These are phyloP conservation scores for Penicillium waksmanii DNA, from an alignment of 495 filamentous ascomycete genomes.

Conservation along the genomic window DNA sequence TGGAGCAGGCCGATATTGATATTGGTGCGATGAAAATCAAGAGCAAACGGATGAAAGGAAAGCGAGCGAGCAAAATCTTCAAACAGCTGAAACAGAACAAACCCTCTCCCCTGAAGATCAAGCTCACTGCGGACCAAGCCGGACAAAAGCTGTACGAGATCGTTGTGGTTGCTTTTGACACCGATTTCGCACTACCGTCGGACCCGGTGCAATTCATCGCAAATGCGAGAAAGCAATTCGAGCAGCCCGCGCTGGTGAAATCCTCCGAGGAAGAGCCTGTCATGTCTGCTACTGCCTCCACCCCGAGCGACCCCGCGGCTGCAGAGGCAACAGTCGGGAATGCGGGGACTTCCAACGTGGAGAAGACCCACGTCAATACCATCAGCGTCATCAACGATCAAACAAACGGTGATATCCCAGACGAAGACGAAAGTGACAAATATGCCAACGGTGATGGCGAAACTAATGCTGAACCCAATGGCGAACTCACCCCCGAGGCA, in stretches of 20 bases:
- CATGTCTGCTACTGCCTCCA: constrained; percentile 11
- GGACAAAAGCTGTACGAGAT: constrained; percentile 33
- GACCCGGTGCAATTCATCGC: constrained; percentile 25
- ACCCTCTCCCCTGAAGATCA: neutral
- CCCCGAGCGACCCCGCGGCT: constrained; percentile 1
- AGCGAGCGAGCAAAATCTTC: constrained; percentile 10
- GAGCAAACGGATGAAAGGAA: neutral
- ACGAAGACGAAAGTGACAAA: too few species aligned
- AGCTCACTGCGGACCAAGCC: constrained; percentile 20
- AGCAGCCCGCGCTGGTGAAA: neutral
- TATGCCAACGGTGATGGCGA: neutral
- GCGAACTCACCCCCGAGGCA: neutral
- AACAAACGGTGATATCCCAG: too few species aligned
- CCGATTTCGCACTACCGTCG: constrained; percentile 22
- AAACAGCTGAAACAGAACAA: constrained; percentile 13
- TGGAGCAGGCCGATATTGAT: neutral
- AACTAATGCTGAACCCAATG: neutral
- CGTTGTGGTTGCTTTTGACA: constrained; percentile 27
- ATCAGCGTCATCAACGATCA: too few species aligned
- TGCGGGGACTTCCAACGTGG: neutral
- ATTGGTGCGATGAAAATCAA: neutral
- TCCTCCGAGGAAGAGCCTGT: constrained; percentile 6
- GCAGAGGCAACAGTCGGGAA: neutral
- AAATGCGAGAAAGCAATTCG: constrained; percentile 25
- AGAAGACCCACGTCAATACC: neutral